Evolutionary conservation across 1,139 yeast species (phyloP), one percentile per base, ranked within the genome.

Genomic region (Debaryomycetaceae sp.): DNA sequence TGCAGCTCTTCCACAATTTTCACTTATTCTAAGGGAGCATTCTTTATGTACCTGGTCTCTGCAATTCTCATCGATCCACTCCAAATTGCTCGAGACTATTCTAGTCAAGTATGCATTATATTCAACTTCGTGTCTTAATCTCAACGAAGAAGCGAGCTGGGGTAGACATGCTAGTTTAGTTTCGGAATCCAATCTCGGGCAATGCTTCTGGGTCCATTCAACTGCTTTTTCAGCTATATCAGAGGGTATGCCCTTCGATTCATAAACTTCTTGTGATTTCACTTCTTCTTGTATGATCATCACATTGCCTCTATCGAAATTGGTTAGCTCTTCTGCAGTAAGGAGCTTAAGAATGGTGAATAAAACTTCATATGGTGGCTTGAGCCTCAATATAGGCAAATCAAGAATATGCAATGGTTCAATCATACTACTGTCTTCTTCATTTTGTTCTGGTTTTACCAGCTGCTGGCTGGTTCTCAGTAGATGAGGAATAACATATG

Each of bases 1-100:
- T 0, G 96, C 95, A 0, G 91, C 80, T 33, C 96, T 70, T 2
- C 98, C 97, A 55, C 95, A 86, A 47, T 81, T 81, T 49, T 87
- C 95, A 1, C 95, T 78, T 34, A 92, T 72, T 38, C 96, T 62
- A 28, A 71, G 52, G 15, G 94, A 75, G 0, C 94, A 82, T 41
- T 70, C 62, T 35, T 74, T 71, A 44, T 78, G 61, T 5, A 89
- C 67, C 6, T 47, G 43, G 17, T 75, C 79, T 26, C 65, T 63
- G 35, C 63, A 53, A 0, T 57, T 62, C 6, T 61, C 65, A 9
- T 51, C 53, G 1, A 81, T 52, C 85, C 87, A 79, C 0, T 45
- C 44, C 30, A 85, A 68, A 2, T 77, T 78, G 7, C 74, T 72
- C 1, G 91, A 70, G 1, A 89, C 67, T 1, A 91, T 58, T 13